These are phyloP conservation scores for Yamadazyma nakazawae DNA, from an alignment of 805 yeast species.

Conservation along the genomic window DNA sequence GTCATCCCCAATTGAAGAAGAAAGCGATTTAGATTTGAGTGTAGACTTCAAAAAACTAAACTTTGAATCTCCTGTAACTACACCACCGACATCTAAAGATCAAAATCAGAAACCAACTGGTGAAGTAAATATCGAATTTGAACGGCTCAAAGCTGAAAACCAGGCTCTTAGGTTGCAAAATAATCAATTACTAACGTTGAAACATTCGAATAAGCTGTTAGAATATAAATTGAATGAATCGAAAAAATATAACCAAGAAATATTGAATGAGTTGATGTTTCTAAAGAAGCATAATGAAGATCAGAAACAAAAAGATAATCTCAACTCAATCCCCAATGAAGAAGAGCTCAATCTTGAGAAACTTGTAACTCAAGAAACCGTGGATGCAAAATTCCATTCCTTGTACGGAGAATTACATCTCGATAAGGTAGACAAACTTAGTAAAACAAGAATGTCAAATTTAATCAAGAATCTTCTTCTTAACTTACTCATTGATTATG, in stretches of 20 bases:
- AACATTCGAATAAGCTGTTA: constrained; percentile 14
- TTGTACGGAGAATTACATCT: constrained; percentile 26
- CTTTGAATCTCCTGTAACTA: constrained; percentile 25
- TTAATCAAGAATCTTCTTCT: constrained; percentile 33
- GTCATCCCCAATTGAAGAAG: constrained; percentile 7
- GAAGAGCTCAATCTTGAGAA: constrained; percentile 11
- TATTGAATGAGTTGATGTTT: constrained; percentile 18
- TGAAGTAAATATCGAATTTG: constrained; percentile 4
- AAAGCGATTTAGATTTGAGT: constrained; percentile 9
- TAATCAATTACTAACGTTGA: constrained; percentile 4
- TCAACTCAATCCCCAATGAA: background rate
- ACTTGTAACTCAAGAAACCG: constrained; percentile 15
- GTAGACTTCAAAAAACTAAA: constrained; percentile 4
- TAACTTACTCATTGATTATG: constrained; percentile 28
- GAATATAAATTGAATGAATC: constrained; percentile 14
- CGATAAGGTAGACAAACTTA: constrained; percentile 26
- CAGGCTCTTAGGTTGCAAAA: background rate
- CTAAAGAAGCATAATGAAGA: background rate
- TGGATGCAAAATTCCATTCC: constrained; percentile 21
- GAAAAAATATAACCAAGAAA: constrained; percentile 17
- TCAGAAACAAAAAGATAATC: background rate
- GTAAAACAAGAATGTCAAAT: constrained; percentile 27
- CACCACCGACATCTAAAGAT: constrained; percentile 24
- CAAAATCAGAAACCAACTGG: background rate
- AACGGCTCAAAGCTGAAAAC: constrained; percentile 1